Evolutionary conservation across 2,329 filamentous ascomycete species (phyloP), one percentile per base, ranked within the genome.

Genomic region (Penicillium freii): DNA sequence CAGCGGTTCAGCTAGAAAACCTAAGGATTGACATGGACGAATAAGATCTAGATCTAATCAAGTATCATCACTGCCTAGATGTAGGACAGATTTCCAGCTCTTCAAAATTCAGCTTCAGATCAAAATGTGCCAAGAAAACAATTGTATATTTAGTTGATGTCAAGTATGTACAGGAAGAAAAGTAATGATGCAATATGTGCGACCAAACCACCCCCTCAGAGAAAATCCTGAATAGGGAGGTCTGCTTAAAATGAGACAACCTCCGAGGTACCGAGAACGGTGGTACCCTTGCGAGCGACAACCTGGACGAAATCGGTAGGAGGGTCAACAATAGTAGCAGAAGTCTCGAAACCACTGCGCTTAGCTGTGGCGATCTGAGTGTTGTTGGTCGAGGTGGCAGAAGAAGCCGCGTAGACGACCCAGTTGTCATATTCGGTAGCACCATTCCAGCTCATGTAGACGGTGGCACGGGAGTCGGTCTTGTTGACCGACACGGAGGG

Each of bases 371-470:
- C 60, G 21, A 72, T 57, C 31, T 70, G 58, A 13, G 57, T 62
- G 11, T 56, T 53, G 45, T 66, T 49, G 23, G 55, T 61, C 23
- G 63, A 64, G 13, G 57, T 62, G 11, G 58, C 29, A 7, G 64
- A 62, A 1, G 62, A 23, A 29, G 62, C 63, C 9, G 64, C 62
- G 44, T 72, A 73, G 4, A 77, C 54, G 19, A 68, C 70, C 74
- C 75, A 63, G 25, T 61, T 63, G 38, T 66, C 64, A 47, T 66
- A 63, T 31, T 75, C 73, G 0, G 73, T 75, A 9, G 73, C 73
- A 15, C 73, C 73, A 38, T 73, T 73, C 73, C 74, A 75, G 60
- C 73, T 75, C 68, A 76, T 74, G 57, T 71, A 73, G 6, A 74
- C 58, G 2, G 54, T 56, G n/a, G 34, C 49, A 27, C 27, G 50